A percentile compares a stretch with the other conserved stretches of the same genome.
phyloP scores from a whole-genome alignment of 2,329 filamentous ascomycete species.

The Davidsoniella virescens region DNA sequence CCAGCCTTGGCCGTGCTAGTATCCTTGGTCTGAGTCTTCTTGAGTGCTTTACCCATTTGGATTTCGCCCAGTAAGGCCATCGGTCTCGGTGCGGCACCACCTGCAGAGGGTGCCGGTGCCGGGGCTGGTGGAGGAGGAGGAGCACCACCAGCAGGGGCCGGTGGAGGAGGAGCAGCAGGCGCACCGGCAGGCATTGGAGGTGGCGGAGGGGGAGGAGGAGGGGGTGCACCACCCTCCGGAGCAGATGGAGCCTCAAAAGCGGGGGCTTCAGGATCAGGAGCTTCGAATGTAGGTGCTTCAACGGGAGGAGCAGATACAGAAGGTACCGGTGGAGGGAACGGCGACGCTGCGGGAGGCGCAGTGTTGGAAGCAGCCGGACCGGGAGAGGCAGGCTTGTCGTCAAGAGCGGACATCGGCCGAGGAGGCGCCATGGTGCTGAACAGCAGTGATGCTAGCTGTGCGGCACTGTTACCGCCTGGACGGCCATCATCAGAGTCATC shows the following conservation, averaged over 20 bases:
- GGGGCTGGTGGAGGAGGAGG: constrained; percentile 20
- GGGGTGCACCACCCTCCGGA: constrained; percentile 18
- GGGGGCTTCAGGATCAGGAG: constrained; percentile 19
- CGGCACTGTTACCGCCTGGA: constrained; percentile 67
- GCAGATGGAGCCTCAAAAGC: constrained; percentile 20
- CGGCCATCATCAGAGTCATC: constrained; percentile 64
- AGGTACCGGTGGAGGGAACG: constrained; percentile 23
- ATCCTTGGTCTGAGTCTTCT: constrained; percentile 82
- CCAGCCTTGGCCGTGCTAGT: constrained; percentile 61
- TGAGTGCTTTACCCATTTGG: constrained; percentile 59
- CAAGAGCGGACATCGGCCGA: constrained; percentile 68
- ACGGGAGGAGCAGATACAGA: constrained; percentile 21
- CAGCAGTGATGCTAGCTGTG: constrained; percentile 82
- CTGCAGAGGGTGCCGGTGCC: constrained; percentile 20
- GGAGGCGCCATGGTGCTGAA: constrained; percentile 96
- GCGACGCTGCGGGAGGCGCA: constrained; percentile 23
- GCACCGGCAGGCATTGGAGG: constrained; percentile 22
- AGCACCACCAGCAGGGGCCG: constrained; percentile 19
- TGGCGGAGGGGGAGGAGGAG: constrained; percentile 18
- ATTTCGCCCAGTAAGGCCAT: constrained; percentile 66
- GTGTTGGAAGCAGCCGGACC: constrained; percentile 21
- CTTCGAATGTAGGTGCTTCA: constrained; percentile 14
- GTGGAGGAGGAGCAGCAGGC: constrained; percentile 21
- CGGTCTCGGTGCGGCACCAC: constrained; percentile 26
- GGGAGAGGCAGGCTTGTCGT: constrained; percentile 41